Evolutionary conservation across 495 filamentous ascomycete species (phyloP).

Genomic region (Lepraria neglecta): DNA sequence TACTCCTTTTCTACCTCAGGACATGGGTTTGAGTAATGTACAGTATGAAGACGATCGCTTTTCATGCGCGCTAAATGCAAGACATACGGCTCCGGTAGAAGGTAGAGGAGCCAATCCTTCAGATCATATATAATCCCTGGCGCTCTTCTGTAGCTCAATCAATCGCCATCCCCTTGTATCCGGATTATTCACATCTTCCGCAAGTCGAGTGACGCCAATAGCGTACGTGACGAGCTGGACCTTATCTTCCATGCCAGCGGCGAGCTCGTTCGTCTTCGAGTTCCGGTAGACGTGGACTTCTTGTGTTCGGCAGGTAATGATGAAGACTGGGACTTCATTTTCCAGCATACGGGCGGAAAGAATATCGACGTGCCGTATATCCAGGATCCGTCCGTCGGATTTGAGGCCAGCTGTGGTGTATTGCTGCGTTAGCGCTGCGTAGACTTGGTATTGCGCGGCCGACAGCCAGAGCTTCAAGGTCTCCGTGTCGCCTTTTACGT

Average conservation of each 20-base stretch:
- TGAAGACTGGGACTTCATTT: conserved; percentile 94
- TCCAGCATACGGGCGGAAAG: conserved; percentile 83
- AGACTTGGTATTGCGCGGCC: conserved; percentile 89
- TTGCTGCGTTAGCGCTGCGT: conserved; percentile 87
- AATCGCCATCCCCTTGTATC: conserved; percentile 94
- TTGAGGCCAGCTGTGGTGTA: conserved; percentile 88
- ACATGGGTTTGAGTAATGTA: conserved; percentile 5
- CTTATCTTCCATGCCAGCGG: conserved; percentile 98
- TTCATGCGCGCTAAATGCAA: conserved; percentile 27
- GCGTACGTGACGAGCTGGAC: conserved; percentile 97
- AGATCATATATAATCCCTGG: conserved; percentile 80
- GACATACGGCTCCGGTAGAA: background rate
- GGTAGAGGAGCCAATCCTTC: background rate
- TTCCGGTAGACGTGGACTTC: conserved; percentile 96
- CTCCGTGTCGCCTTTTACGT: conserved; percentile 91
- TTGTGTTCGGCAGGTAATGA: conserved; percentile 92
- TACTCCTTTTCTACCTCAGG: background rate
- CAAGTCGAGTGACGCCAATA: conserved; percentile 85
- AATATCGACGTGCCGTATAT: conserved; percentile 91
- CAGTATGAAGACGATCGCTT: conserved; percentile 15
- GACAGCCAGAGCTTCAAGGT: conserved; percentile 91
- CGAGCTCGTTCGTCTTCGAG: conserved; percentile 77
- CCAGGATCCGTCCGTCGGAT: conserved; percentile 88
- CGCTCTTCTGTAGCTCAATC: conserved; percentile 98
- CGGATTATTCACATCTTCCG: conserved; percentile 93